These are phyloP conservation scores for Kwoniella pini DNA, from an alignment of 768 basidiomycete species.

Conservation along the genomic window DNA sequence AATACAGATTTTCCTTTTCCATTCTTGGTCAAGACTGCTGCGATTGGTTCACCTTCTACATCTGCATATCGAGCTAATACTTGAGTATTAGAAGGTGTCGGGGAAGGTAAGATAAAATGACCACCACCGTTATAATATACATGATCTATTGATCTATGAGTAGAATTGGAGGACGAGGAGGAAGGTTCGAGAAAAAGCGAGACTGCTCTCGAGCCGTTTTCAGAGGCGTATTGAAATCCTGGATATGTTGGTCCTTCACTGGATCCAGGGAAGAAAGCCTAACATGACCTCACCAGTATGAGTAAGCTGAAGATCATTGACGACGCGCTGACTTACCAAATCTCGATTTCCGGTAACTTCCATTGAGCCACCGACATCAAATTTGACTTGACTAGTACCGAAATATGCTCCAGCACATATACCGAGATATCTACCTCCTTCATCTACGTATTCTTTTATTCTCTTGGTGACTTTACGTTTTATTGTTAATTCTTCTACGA, in stretches of 20 bases:
- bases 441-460: constrained; percentile 65
- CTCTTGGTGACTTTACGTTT: constrained; percentile 55
- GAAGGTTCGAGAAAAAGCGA: constrained; percentile 42
- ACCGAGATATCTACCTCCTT: constrained; percentile 71
- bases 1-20: constrained; percentile 62
- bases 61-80: constrained; percentile 56
- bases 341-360: constrained; percentile 57
- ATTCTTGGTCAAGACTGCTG: constrained; percentile 56
- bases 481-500: constrained; percentile 53
- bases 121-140: constrained; percentile 60
- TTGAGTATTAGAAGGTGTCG: constrained; percentile 27
- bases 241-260: constrained; percentile 58
- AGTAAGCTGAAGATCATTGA: not conserved
- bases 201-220: constrained; percentile 57
- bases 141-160: constrained; percentile 36
- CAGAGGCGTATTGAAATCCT: constrained; percentile 58
- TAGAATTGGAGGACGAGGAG: constrained; percentile 19
- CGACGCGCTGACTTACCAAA: constrained; percentile 37
- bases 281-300: not conserved
- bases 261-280: constrained; percentile 57
- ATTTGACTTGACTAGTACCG: constrained; percentile 56
- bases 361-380: constrained; percentile 56
- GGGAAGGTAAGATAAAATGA: constrained; percentile 51
- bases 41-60: constrained; percentile 42
- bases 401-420: constrained; percentile 67